Evolutionary conservation across 257 asterid genomes (phyloP).

Genomic region (Nicotiana otophora): DNA sequence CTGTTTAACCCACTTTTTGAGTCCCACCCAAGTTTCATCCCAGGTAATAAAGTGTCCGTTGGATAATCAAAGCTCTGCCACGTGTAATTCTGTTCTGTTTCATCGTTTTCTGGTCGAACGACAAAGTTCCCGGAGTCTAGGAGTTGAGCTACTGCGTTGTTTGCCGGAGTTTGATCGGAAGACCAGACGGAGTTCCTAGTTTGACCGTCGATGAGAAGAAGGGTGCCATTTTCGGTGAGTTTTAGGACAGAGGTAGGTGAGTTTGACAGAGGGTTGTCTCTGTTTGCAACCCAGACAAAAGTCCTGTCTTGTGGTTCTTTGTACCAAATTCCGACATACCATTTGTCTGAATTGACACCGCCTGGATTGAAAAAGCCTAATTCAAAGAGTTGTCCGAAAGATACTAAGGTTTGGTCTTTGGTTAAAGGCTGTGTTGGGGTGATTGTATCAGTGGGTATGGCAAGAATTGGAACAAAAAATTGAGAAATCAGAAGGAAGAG

Average conservation of each 20-base stretch:
- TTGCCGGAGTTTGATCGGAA: conserved; percentile 27
- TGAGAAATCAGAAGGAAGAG: conserved; percentile 10
- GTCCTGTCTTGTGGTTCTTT: conserved; percentile 23
- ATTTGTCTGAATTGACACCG: conserved; percentile 20
- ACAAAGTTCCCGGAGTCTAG: conserved; percentile 63
- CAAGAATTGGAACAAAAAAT: conserved; percentile 4
- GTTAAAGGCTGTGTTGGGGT: conserved; percentile 22
- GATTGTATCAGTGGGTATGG: conserved; percentile 16
- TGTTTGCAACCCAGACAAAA: conserved; percentile 78
- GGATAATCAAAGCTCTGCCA: conserved; percentile 87
- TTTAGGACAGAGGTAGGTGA: conserved; percentile 42
- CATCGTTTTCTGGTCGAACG: conserved; percentile 35
- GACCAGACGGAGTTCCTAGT: conserved; percentile 43
- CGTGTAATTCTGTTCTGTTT: conserved; percentile 21
- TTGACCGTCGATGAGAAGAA: conserved; percentile 37
- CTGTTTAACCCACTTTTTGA: conserved; percentile 50
- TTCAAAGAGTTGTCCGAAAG: conserved; percentile 21
- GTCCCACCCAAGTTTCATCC: conserved; percentile 97
- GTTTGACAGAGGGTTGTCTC: conserved; percentile 54
- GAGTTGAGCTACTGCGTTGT: conserved; percentile 39
- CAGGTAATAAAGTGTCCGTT: conserved; percentile 74
- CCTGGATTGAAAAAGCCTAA: conserved; percentile 29
- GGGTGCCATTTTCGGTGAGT: conserved; percentile 41
- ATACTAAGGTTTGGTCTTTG: conserved; percentile 21
- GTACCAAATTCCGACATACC: conserved; percentile 44